phyloP scores from a whole-genome alignment of 2,329 filamentous ascomycete species.

The Parascedosporium putredinis region DNA sequence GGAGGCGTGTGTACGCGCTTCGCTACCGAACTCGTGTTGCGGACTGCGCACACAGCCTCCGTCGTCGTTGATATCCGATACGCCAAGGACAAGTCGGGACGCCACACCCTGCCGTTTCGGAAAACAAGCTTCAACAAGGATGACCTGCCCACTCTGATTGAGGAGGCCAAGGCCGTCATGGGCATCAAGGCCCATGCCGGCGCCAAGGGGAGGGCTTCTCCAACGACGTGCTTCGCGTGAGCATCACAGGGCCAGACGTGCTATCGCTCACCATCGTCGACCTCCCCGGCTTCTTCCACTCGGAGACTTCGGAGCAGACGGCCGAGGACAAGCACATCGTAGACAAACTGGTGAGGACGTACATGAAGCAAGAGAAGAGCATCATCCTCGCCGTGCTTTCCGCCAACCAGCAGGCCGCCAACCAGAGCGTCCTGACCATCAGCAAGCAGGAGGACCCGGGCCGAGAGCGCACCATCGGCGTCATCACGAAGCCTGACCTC shows the following conservation, averaged over 20 bases:
- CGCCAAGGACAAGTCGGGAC: conserved; percentile 17
- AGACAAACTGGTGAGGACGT: conserved; percentile 30
- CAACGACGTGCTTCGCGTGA: conserved; percentile 33
- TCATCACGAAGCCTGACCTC: conserved; percentile 47
- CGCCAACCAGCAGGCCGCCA: conserved; percentile 37
- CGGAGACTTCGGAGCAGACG: conserved; percentile 22
- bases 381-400: conserved; percentile 48
- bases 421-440: conserved; percentile 39
- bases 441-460: conserved; percentile 31
- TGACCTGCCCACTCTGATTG: conserved; percentile 37
- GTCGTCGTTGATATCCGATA: conserved; percentile 33
- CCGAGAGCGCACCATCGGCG: conserved; percentile 38
- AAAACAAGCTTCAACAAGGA: conserved; percentile 25
- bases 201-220: conserved; percentile 25
- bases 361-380: conserved; percentile 47
- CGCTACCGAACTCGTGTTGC: conserved; percentile 48
- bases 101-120: conserved; percentile 14
- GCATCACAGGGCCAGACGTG: conserved; percentile 31
- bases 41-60: conserved; percentile 24
- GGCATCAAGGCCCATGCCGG: conserved; percentile 23
- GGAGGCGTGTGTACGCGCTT: conserved; percentile 49
- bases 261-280: conserved; percentile 43
- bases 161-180: conserved; percentile 40
- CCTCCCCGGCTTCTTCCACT: conserved; percentile 35
- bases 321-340: conserved; percentile 21